Conservation (phyloP, 306 rosid species). For the Albizia julibrissin region DNA sequence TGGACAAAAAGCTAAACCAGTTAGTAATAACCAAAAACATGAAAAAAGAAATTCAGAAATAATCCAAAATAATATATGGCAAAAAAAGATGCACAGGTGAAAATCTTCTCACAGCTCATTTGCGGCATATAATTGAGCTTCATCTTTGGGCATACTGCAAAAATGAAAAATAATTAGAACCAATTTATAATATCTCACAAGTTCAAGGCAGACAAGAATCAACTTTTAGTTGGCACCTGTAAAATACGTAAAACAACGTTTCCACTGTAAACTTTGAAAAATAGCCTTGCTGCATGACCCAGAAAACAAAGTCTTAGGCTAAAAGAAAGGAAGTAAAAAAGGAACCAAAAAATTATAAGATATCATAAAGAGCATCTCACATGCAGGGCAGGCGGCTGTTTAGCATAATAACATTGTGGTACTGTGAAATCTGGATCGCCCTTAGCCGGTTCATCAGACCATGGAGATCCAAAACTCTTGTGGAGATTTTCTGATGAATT, state of each 20-base stretch:
- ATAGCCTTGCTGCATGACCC: slow-evolving; percentile 71
- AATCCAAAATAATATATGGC: not conserved
- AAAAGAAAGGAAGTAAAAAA: slow-evolving; percentile 2
- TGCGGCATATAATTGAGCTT: slow-evolving; percentile 87
- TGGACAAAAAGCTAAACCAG: slow-evolving; percentile 25
- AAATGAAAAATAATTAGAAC: not conserved
- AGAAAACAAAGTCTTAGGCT: slow-evolving; percentile 18
- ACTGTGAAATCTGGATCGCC: slow-evolving; percentile 89
- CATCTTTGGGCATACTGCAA: slow-evolving; percentile 97
- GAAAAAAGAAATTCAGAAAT: not conserved
- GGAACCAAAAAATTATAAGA: not conserved
- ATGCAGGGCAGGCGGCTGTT: slow-evolving; percentile 74
- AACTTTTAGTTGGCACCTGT: slow-evolving; percentile 64
- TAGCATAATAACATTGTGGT: slow-evolving; percentile 81
- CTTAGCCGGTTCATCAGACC: slow-evolving; percentile 96
- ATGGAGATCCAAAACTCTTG: slow-evolving; percentile 95
- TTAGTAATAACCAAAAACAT: slow-evolving; percentile 2
- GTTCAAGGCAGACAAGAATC: slow-evolving; percentile 6
- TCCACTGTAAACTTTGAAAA: slow-evolving; percentile 76
- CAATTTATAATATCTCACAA: not conserved
- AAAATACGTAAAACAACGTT: slow-evolving; percentile 88
- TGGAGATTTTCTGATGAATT: slow-evolving; percentile 95
- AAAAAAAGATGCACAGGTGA: not conserved
- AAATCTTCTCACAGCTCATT: slow-evolving; percentile 81
- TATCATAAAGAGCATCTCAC: slow-evolving; percentile 47